Evolutionary conservation across 2,329 filamentous ascomycete genomes (phyloP).

Genomic region (Beauveria asiatica): DNA sequence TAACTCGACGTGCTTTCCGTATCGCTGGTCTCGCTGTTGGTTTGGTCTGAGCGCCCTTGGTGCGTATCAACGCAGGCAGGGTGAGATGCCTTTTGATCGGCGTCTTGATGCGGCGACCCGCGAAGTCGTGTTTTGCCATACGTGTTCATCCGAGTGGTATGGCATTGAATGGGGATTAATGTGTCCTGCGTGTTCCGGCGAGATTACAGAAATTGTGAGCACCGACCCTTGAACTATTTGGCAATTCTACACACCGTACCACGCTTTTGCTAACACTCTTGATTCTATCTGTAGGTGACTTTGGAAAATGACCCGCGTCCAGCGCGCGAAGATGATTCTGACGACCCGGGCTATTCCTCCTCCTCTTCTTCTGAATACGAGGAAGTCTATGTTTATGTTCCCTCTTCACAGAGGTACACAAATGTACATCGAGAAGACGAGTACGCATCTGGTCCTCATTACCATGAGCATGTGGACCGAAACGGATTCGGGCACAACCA

Average conservation of each 20-base stretch:
- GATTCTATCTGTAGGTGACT: constrained; percentile 33
- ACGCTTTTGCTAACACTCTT: neutral
- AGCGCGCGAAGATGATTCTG: constrained; percentile 13
- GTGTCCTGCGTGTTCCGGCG: constrained; percentile 70
- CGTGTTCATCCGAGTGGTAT: constrained; percentile 75
- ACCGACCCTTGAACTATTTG: neutral
- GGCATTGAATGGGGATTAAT: constrained; percentile 56
- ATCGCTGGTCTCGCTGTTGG: constrained; percentile 47
- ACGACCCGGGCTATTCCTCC: neutral
- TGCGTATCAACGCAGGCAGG: constrained; percentile 42
- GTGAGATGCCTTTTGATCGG: constrained; percentile 25
- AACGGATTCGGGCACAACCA: constrained; percentile 33
- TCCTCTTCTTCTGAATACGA: too few relatives aligned
- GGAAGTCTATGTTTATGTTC: too few relatives aligned
- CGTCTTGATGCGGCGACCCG: constrained; percentile 45
- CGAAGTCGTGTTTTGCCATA: constrained; percentile 81
- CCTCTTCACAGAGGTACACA: neutral
- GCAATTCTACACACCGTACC: too few relatives aligned
- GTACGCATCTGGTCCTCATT: constrained; percentile 48
- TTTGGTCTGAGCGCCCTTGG: constrained; percentile 48
- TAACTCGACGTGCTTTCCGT: constrained; percentile 50
- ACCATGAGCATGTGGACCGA: constrained; percentile 43
- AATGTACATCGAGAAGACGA: constrained; percentile 19
- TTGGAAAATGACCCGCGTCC: constrained; percentile 55
- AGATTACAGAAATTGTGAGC: constrained; percentile 79